Percentiles rank a stretch among this genome's conserved stretches.
Evolutionary conservation across 2,329 filamentous ascomycete species (phyloP).

Genomic region (Hymenoscyphus repandus): DNA sequence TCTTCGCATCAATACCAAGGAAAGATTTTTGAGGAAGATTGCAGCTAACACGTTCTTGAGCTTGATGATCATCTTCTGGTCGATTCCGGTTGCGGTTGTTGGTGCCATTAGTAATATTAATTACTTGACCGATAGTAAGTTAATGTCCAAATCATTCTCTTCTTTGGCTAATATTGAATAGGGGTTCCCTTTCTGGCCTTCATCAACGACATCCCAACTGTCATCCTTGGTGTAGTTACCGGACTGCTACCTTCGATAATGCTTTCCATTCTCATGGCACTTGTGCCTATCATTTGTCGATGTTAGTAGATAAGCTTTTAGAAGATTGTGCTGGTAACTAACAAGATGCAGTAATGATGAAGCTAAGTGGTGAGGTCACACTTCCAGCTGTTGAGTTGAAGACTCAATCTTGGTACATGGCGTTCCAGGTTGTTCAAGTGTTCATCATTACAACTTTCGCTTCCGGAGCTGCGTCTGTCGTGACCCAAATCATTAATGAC

Average conservation of each 20-base stretch:
- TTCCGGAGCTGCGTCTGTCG: constrained; percentile 71
- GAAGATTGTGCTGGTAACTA: constrained; percentile 3
- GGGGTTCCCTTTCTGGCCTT: constrained; percentile 64
- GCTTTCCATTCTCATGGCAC: constrained; percentile 75
- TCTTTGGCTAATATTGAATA: constrained; percentile 9
- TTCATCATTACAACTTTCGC: constrained; percentile 83
- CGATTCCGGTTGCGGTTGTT: constrained; percentile 68
- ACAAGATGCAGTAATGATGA: constrained; percentile 62
- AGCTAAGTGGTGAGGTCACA: constrained; percentile 72
- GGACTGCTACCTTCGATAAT: constrained; percentile 77
- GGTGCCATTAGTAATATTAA: constrained; percentile 82
- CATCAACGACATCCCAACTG: constrained; percentile 62
- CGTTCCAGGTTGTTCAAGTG: constrained; percentile 84
- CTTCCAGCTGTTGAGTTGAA: constrained; percentile 75
- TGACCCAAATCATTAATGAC: constrained; percentile 55
- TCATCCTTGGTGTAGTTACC: constrained; percentile 74
- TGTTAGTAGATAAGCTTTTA: constrained; percentile 41
- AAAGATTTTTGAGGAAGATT: constrained; percentile 66
- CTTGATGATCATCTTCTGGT: constrained; percentile 82
- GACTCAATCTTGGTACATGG: constrained; percentile 86
- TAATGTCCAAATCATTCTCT: neutral
- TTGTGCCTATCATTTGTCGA: constrained; percentile 78
- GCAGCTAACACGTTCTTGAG: constrained; percentile 64
- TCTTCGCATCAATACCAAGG: constrained; percentile 77
- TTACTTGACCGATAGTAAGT: constrained; percentile 47